Evolutionary conservation across 1,284 basidiomycete species (phyloP), one percentile per base, ranked within the genome.

Genomic region (Ganoderma multipileum): DNA sequence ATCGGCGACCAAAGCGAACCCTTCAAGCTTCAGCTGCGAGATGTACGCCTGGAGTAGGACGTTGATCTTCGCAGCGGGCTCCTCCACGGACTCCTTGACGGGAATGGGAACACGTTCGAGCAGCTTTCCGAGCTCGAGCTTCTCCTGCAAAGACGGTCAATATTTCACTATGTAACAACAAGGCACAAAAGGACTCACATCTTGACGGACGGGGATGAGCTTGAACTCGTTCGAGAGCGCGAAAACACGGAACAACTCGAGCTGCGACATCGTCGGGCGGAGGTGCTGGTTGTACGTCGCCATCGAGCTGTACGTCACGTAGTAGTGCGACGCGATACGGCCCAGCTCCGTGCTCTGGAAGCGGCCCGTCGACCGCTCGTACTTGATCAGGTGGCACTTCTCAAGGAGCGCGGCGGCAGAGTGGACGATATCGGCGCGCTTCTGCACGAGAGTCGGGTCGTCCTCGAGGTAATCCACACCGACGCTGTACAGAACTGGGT

Each of bases 181-280:
- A 85, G n/a, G 89, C 81, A 41, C 23, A 41, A 30, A 28, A 36
- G 1, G 38, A 76, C 74, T 68, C 65, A 75, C 74, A 42, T 83
- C 81, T 68, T 81, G 81, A 76, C 88, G 76, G 11, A 75, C 96
- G 1, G 96, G 98, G 47, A 98, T 87, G 62, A 97, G 83, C 82
- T 96, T 98, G 86, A 99, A 99, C 83, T 99, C 97, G 76, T 98
- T 97, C 2, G 95, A 97, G 14, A 99, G 85, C 0, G 97, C 96
- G 78, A 99, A 99, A 9, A 99, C 95, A 58, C 97, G 88, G 89
- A 99, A 98, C 5, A 99, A 83, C 80, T 99, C 98, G 74, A 99
- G 86, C 61, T 88, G 89, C 33, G 92, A 90, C 90, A 98, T 95
- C 11, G 92, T 92, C 8, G 95, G 90, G 68, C 93, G 89, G 72